Evolutionary conservation across 768 basidiomycete genomes (phyloP).

Genomic region (Mycena floridula): DNA sequence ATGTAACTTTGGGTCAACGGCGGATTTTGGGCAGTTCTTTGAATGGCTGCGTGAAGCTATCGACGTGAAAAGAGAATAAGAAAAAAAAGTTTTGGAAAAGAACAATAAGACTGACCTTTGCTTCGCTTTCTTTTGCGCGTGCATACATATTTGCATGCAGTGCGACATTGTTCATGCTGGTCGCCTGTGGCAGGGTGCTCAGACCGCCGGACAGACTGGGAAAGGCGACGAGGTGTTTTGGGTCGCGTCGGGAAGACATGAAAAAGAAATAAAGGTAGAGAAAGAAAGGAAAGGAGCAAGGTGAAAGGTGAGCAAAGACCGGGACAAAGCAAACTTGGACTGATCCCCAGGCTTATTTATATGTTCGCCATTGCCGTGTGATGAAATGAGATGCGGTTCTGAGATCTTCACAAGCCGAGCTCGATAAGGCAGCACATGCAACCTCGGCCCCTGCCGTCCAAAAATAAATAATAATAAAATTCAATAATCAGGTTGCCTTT

Average conservation of each 20-base stretch:
- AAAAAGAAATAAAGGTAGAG: too few species aligned
- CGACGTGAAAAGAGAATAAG: not conserved
- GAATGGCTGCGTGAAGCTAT: not conserved
- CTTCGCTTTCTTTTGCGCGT: slow-evolving; percentile 65
- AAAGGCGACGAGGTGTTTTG: slow-evolving; percentile 59
- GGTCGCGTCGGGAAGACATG: slow-evolving; percentile 30
- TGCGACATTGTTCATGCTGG: slow-evolving; percentile 57
- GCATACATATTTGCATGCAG: slow-evolving; percentile 70
- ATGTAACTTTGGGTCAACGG: not conserved
- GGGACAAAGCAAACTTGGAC: too few species aligned
- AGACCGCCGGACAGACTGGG: slow-evolving; percentile 69
- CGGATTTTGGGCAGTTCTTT: not conserved
- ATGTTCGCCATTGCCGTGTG: too few species aligned
- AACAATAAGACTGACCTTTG: slow-evolving; percentile 45
- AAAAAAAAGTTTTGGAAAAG: not conserved
- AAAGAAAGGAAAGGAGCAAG: slow-evolving; percentile 12
- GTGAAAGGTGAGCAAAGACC: too few species aligned
- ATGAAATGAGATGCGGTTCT: too few species aligned
- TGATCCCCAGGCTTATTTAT: too few species aligned
- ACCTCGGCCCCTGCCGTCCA: too few species aligned
- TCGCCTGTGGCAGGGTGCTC: slow-evolving; percentile 65
- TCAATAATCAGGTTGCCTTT: too few species aligned
- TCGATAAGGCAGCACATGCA: too few species aligned
- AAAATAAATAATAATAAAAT: too few species aligned
- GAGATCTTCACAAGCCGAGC: too few species aligned